These are phyloP conservation scores for Ophiocordyceps unilateralis DNA, from an alignment of 2,329 filamentous ascomycete genomes.

Conservation along the genomic window DNA sequence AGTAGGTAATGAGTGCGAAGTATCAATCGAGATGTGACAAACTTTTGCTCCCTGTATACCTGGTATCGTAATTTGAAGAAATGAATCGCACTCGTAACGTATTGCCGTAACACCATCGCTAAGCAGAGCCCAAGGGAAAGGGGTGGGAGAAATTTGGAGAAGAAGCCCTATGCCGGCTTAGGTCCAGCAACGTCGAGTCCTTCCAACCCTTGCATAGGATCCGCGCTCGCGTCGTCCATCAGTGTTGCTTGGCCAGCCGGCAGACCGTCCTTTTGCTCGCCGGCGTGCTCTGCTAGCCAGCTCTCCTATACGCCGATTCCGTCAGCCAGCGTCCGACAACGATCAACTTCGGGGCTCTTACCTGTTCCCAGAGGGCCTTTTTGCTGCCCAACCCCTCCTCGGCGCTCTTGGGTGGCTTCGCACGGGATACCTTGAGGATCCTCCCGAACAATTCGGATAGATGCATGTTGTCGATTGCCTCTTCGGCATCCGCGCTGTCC, in stretches of 20 bases:
- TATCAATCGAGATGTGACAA: background rate
- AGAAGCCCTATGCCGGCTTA: constrained; percentile 43
- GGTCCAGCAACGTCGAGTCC: constrained; percentile 88
- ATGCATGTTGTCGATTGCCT: constrained; percentile 99
- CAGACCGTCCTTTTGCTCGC: constrained; percentile 51
- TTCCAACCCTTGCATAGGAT: constrained; percentile 93
- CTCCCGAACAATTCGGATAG: constrained; percentile 88
- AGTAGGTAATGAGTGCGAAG: background rate
- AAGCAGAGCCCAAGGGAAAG: constrained; percentile 16
- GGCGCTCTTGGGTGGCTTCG: constrained; percentile 79
- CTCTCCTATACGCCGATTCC: constrained; percentile 47
- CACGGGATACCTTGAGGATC: constrained; percentile 78
- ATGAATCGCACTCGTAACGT: background rate
- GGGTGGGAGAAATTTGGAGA: background rate
- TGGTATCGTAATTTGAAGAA: background rate
- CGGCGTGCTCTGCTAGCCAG: constrained; percentile 78
- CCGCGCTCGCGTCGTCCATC: constrained; percentile 39
- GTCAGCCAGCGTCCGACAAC: background rate
- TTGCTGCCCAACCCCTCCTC: constrained; percentile 83
- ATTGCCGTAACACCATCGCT: constrained; percentile 26
- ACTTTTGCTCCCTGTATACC: background rate
- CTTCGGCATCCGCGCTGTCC: constrained; percentile 65
- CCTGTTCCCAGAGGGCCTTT: constrained; percentile 94
- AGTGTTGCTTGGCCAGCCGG: constrained; percentile 6
- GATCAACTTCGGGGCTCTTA: constrained; percentile 27